Evolutionary conservation across 495 filamentous ascomycete genomes (phyloP).

Genomic region (Daldinia grandis): DNA sequence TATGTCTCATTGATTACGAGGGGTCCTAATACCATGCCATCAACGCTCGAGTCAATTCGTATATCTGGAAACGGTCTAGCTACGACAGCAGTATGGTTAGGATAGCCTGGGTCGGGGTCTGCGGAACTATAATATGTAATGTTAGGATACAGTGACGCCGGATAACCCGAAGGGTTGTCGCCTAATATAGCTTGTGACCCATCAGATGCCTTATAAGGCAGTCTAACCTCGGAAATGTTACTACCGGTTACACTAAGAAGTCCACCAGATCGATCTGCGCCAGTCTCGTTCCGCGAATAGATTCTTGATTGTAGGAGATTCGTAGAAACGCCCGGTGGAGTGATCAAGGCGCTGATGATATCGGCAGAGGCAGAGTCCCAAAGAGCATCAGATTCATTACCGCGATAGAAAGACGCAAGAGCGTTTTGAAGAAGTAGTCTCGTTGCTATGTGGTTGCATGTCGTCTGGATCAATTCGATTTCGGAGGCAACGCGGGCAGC

Average conservation of each 20-base stretch:
- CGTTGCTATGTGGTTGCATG: slow-evolving; percentile 70
- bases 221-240: slow-evolving; percentile 52
- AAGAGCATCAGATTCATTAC: slow-evolving; percentile 59
- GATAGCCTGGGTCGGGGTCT: slow-evolving; percentile 48
- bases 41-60: slow-evolving; percentile 58
- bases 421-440: slow-evolving; percentile 71
- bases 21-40: slow-evolving; percentile 73
- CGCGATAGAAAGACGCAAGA: slow-evolving; percentile 66
- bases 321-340: slow-evolving; percentile 58
- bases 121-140: slow-evolving; percentile 64
- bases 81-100: slow-evolving; percentile 49
- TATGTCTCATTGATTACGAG: slow-evolving; percentile 70
- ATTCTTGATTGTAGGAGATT: slow-evolving; percentile 72
- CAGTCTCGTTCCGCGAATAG: slow-evolving; percentile 69
- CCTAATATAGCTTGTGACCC: slow-evolving; percentile 67
- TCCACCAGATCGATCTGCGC: slow-evolving; percentile 49
- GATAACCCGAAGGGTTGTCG: slow-evolving; percentile 67
- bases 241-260: slow-evolving; percentile 69
- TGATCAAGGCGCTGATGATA: slow-evolving; percentile 66
- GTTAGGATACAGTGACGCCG: slow-evolving; percentile 75
- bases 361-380: slow-evolving; percentile 67
- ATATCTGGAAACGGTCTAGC: slow-evolving; percentile 60
- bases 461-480: slow-evolving; percentile 75
- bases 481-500: slow-evolving; percentile 80
- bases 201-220: slow-evolving; percentile 66